Base-by-base conservation (phyloP, 805 yeast genomes). In the Tetrapisispora taiwanensis region DNA sequence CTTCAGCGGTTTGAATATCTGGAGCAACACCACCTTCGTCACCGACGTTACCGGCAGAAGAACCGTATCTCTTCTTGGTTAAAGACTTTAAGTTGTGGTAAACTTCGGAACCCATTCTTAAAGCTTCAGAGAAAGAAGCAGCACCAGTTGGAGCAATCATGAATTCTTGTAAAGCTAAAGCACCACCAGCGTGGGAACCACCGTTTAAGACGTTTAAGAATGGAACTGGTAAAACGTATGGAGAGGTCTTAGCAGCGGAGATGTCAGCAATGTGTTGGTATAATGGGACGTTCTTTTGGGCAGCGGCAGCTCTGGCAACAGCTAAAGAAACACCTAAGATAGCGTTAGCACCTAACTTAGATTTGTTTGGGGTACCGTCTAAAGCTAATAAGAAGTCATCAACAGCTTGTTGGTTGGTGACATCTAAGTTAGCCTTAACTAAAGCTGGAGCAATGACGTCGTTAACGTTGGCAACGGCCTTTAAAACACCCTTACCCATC, bases 1-100 rank as follows among this genome's bases (percentile, higher is more conserved):
- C 97, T 72, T 79, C 85, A 67, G 98, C 90, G 60, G 96, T 79
- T 57, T 83, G 78, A 58, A 92, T 81, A 72, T 88, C 86, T 72
- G 98, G 98, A 63, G 98, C 98, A 76, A 90, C 96, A 81, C 98
- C 98, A 84, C 98, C 98, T 79, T 90, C 98, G 73, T 90, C 98
- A 81, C 98, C 98, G 68, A 90, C 98, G 76, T 90, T 90, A 75
- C 96, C 97, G 64, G 98, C 98, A 52, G 95, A 82, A 67, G 86
- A 83, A 68, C 98, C 98, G 83, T 90, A 92, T 70, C 74, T 77
- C 81, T 86, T 82, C 81, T 86, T 85, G 71, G 97, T 83, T 63
- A 84, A 74, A 55, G 89, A 72, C 79, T 92, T 92, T 72, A 90
- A 81, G 74, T 78, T 76, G 81, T 90, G 97, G 92, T 90, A 90